These are phyloP conservation scores for Fusarium heterosporum DNA, from an alignment of 2,329 filamentous ascomycete genomes.

Conservation along the genomic window DNA sequence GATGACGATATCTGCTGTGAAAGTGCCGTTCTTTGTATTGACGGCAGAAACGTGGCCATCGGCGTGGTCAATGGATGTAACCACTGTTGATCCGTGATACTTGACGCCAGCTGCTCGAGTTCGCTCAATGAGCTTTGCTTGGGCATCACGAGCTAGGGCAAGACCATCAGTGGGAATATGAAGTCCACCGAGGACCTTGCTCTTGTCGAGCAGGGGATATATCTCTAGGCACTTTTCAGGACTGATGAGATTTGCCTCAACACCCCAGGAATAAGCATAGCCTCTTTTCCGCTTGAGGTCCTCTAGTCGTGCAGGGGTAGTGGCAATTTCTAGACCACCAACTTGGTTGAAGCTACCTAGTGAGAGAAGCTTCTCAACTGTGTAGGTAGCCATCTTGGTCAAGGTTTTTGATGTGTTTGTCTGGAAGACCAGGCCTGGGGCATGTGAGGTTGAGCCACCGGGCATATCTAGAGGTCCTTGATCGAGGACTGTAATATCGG, in stretches of 20 bases:
- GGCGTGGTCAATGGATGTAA: constrained; percentile 66
- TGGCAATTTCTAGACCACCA: constrained; percentile 72
- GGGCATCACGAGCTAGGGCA: constrained; percentile 70
- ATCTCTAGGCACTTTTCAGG: constrained; percentile 63
- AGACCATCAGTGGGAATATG: constrained; percentile 71
- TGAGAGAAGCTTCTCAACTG: constrained; percentile 68
- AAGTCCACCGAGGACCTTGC: constrained; percentile 67
- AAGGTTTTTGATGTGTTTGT: constrained; percentile 69
- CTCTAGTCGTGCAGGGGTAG: constrained; percentile 67
- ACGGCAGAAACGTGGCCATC: constrained; percentile 67
- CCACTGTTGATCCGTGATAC: constrained; percentile 67
- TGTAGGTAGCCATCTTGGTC: constrained; percentile 70
- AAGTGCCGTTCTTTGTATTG: constrained; percentile 58
- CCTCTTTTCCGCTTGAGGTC: constrained; percentile 73
- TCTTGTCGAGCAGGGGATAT: constrained; percentile 66
- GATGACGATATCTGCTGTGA: constrained; percentile 70
- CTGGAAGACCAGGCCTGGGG: constrained; percentile 73
- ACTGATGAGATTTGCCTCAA: constrained; percentile 64
- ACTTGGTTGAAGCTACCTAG: constrained; percentile 73
- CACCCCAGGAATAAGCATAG: constrained; percentile 70
- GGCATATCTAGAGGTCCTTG: constrained; percentile 72
- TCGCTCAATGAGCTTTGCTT: constrained; percentile 69
- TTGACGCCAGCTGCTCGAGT: constrained; percentile 68
- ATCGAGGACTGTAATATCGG: constrained; percentile 72
- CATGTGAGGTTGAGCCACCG: constrained; percentile 74